Evolutionary conservation across 805 yeast genomes (phyloP).

Genomic region (Debaryomyces tyrocola): DNA sequence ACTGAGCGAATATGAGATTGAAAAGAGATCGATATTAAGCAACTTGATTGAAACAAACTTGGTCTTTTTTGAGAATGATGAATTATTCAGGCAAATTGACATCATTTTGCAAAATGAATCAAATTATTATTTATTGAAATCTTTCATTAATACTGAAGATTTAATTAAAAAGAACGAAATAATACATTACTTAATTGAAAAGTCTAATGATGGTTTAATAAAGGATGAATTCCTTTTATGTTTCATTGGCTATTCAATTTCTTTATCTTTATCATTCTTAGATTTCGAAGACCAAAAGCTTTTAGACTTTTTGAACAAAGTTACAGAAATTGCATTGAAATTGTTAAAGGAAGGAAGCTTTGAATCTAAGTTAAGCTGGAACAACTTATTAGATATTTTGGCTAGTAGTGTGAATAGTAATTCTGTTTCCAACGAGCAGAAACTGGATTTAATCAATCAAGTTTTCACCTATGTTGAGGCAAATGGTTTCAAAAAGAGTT

Average conservation of each 20-base stretch:
- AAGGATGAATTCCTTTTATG: slow-evolving; percentile 16
- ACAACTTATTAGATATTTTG: slow-evolving; percentile 9
- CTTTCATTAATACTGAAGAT: slow-evolving; percentile 11
- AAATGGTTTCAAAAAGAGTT: slow-evolving; percentile 27
- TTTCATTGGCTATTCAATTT: slow-evolving; percentile 18
- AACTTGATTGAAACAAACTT: slow-evolving; percentile 8
- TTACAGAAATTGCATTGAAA: slow-evolving; percentile 3
- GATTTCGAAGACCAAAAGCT: slow-evolving; percentile 13
- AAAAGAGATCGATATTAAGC: slow-evolving; percentile 5
- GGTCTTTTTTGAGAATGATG: slow-evolving; percentile 6
- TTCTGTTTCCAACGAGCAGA: slow-evolving; percentile 1
- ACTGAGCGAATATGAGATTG: not conserved
- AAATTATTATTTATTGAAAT: slow-evolving; percentile 12
- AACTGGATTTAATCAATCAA: slow-evolving; percentile 14
- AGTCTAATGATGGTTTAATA: slow-evolving; percentile 4
- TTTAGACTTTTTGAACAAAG: slow-evolving; percentile 5
- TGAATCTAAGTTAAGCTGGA: slow-evolving; percentile 9
- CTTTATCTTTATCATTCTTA: slow-evolving; percentile 14
- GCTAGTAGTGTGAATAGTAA: not conserved
- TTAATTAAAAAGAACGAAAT: slow-evolving; percentile 2
- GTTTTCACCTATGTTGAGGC: slow-evolving; percentile 20
- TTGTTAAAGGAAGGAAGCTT: slow-evolving; percentile 3
- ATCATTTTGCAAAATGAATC: slow-evolving; percentile 4
- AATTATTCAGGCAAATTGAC: slow-evolving; percentile 6
- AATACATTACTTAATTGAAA: slow-evolving; percentile 9